Evolutionary conservation across 148 eudicot species (phyloP), one percentile per base, ranked within the genome.

Genomic region (Hydrangea macrophylla): DNA sequence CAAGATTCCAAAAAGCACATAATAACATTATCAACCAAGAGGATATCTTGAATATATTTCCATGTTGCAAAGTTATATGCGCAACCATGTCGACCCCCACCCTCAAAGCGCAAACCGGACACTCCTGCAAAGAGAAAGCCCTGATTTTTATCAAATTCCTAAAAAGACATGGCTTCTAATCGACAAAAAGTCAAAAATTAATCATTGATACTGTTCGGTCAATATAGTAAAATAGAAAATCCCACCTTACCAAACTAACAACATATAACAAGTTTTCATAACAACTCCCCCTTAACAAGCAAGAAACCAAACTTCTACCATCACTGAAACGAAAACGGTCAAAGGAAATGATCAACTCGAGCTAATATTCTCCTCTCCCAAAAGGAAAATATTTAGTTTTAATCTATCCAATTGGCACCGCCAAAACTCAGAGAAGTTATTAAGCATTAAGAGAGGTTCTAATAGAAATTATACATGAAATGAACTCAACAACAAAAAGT

Each of bases 11-110:
- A 65, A 67, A 30, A 0, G 55, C 56, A 9, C 44, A 68, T 57
- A 40, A 36, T 28, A 0, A 28, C 32, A 70, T 23, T 64, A 50
- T 39, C 30, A 76, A 60, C 26, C 9, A 40, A 85, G 86, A 94
- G 98, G 97, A 94, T 94, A 94, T 94, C 88, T 88, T 94, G 74
- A 94, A 86, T 10, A 94, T 79, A 69, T 82, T 90, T 71, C 92
- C 92, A 70, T 90, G 97, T 64, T 94, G 97, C 82, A 94, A 71
- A 32, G 96, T 90, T 82, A 94, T 86, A 68, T 94, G 98, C 12
- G 96, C 97, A 59, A 94, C 96, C 97, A 94, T 94, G 82, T 90
- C 96, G n/a, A 84, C 79, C 68, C 90, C 97, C 74, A 90, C 91
- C 83, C 90, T 82, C 83, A 78, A 73, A 22, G 89, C 84, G 82